phyloP scores from a whole-genome alignment of 164 flowering plant species.

The Akebia trifoliata region DNA sequence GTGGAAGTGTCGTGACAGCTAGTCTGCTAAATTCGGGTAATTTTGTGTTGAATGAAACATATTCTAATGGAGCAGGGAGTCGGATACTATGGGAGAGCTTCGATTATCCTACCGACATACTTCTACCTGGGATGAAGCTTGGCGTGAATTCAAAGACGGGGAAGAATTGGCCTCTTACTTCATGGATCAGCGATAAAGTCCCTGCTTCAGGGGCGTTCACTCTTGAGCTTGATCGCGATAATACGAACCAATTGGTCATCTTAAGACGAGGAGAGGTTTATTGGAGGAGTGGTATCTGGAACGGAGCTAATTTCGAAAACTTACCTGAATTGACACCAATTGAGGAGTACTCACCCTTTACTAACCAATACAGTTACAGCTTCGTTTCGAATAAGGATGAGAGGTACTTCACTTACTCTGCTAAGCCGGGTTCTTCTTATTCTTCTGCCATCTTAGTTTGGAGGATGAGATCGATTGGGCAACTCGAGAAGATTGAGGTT shows the following conservation, averaged over 20 bases:
- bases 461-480: background rate
- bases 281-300: background rate
- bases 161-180: background rate
- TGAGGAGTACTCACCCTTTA: too few species aligned
- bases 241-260: background rate
- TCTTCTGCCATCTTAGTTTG: background rate
- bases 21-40: background rate
- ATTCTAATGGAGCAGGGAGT: background rate
- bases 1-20: background rate
- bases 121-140: conserved; percentile 1
- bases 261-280: background rate
- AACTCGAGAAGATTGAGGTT: background rate
- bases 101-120: background rate
- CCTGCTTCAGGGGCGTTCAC: background rate
- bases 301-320: background rate
- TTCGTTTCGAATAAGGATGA: background rate
- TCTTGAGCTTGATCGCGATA: background rate
- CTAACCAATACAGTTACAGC: conserved; percentile 4
- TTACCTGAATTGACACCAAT: background rate
- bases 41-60: background rate
- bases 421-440: background rate
- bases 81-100: background rate
- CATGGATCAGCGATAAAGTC: background rate
- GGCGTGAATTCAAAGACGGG: background rate
- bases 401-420: background rate